Base-by-base conservation (phyloP, 2,329 filamentous ascomycete species). In the Pseudogymnoascus sp. region DNA sequence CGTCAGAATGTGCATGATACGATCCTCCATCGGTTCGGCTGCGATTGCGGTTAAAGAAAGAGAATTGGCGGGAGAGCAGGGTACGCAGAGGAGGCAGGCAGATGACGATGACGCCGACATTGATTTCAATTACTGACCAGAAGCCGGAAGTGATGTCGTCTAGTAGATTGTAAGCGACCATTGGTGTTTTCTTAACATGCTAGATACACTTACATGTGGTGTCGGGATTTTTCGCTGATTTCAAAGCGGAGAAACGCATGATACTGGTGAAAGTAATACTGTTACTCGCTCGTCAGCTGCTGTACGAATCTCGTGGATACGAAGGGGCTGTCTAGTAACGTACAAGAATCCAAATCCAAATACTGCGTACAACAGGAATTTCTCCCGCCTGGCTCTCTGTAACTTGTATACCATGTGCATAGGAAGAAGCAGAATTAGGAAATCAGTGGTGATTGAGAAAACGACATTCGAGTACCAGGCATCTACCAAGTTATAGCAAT, bases 371-470 rank as follows among this genome's bases (percentile, higher is more conserved):
- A 42, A 5, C 39, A 42, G 39, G 4, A 42, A 42, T 42, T 42
- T 42, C 16, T 42, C 65, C 29, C 63, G 37, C 42, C 18, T 62
- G 21, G 62, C 59, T 34, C 65, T 64, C 51, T 66, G 65, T 40
- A 66, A 37, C 37, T 65, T 66, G 31, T 66, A 65, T 6, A 66
- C 64, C 65, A 66, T 65, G 42, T 66, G 62, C 60, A 67, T 64
- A 0, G 66, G 66, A 60, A 67, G 31, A 37, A 66, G 57, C 29
- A 67, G 31, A 23, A 66, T 67, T 26, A 64, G 11, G 7, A 67
- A 34, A 60, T 67, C 66, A 6, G 66, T 67, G 39, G 61, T 51
- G 21, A 67, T 66, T 5, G 64, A 64, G 36, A 67, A 66, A 26
- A 66, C 61, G 4, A 62, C 64, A 37, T 66, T 67, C 6, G 64